Evolutionary conservation across 2,329 filamentous ascomycete genomes (phyloP).

Genomic region (Triangularia setosa): DNA sequence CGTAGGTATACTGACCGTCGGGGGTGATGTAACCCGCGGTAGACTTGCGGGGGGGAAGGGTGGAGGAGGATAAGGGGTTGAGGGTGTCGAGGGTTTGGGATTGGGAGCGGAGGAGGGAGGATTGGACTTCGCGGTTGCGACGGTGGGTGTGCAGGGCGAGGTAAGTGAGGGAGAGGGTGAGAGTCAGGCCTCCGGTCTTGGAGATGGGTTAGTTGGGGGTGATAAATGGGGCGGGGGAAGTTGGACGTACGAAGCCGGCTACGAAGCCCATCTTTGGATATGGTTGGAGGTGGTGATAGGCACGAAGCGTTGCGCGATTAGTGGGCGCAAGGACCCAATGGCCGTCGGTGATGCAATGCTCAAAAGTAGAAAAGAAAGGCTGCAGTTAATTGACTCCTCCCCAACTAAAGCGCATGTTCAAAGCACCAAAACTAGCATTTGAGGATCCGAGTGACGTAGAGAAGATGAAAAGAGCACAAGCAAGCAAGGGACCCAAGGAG

Average conservation of each 20-base stretch:
- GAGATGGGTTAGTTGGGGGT: conserved; percentile 1
- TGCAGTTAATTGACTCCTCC: neutral
- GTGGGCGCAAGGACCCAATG: neutral
- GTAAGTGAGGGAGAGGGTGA: conserved; percentile 71
- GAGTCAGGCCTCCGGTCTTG: conserved; percentile 70
- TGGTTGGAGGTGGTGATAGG: neutral
- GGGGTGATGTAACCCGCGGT: conserved; percentile 21
- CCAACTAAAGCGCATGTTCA: neutral
- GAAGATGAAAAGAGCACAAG: neutral
- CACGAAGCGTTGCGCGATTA: neutral
- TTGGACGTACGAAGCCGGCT: conserved; percentile 63
- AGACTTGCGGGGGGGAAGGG: conserved; percentile 8
- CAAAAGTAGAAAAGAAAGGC: neutral
- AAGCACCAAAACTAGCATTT: neutral
- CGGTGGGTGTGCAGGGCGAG: conserved; percentile 67
- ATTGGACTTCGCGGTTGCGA: conserved; percentile 59
- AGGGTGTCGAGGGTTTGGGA: conserved; percentile 51
- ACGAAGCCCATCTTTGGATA: conserved; percentile 63
- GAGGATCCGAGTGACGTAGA: neutral
- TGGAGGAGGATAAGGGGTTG: conserved; percentile 28
- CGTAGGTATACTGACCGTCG: conserved; percentile 24
- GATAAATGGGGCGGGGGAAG: neutral
- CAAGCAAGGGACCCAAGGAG: neutral
- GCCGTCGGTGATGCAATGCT: neutral
- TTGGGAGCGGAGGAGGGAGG: conserved; percentile 54